Conservation (phyloP, 768 basidiomycete species). For the Suillus subluteus region DNA sequence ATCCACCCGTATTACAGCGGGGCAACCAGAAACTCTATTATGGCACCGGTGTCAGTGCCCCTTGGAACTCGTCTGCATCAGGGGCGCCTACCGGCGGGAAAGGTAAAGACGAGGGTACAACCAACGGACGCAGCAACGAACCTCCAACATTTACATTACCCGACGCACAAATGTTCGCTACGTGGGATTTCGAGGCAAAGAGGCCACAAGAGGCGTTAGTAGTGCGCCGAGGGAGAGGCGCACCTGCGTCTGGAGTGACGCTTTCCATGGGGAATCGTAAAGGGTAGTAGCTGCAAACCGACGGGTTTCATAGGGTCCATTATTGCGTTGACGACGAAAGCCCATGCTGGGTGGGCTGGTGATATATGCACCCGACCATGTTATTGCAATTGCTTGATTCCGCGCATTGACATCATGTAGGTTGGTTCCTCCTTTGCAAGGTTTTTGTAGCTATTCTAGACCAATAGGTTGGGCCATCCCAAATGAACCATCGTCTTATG, state of each 20-base stretch:
- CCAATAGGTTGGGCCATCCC: too few species aligned
- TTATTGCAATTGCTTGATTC: too few species aligned
- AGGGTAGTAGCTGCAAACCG: background rate
- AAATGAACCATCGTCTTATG: too few species aligned
- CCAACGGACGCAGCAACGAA: conserved; percentile 28
- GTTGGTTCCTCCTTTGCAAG: too few species aligned
- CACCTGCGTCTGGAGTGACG: conserved; percentile 15
- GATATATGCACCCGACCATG: too few species aligned
- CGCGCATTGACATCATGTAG: too few species aligned
- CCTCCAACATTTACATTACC: conserved; percentile 40
- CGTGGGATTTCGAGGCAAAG: conserved; percentile 54
- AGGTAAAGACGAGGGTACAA: conserved; percentile 25
- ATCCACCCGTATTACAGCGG: conserved; percentile 67
- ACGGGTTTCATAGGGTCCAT: too few species aligned
- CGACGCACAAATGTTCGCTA: conserved; percentile 53
- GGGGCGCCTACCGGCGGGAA: conserved; percentile 26
- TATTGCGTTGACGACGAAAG: too few species aligned
- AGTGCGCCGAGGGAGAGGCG: conserved; percentile 32
- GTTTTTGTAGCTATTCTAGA: too few species aligned
- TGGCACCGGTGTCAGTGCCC: conserved; percentile 43
- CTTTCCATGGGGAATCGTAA: conserved; percentile 19
- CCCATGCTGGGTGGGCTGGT: too few species aligned
- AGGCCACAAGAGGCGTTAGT: conserved; percentile 41
- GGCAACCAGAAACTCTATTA: conserved; percentile 43
- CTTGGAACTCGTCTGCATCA: conserved; percentile 45